Conservation (phyloP, 2,329 filamentous ascomycete species). For the Verticillium nubilum region DNA sequence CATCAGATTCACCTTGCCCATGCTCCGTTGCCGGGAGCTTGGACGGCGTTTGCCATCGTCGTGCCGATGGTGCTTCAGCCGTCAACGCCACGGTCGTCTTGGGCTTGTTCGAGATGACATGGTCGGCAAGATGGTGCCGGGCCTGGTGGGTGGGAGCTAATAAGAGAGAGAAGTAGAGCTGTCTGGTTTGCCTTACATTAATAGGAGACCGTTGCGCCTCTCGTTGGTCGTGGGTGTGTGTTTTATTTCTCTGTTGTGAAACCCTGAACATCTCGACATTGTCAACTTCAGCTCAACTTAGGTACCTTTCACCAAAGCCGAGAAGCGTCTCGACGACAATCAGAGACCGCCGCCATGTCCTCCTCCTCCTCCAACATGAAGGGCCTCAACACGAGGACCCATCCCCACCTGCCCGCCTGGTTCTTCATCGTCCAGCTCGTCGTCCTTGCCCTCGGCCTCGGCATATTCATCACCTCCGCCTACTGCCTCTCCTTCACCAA, state of each 20-base stretch:
- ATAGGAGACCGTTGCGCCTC: too few species aligned
- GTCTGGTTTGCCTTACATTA: background rate
- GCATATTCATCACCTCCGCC: constrained; percentile 32
- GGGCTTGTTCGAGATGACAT: background rate
- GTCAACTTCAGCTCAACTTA: too few species aligned
- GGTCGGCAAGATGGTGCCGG: background rate
- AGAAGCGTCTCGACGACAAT: background rate
- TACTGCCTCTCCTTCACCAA: constrained; percentile 21
- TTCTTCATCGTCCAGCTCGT: constrained; percentile 30
- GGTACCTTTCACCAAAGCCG: too few species aligned
- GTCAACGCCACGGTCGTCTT: background rate
- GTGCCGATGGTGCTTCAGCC: background rate
- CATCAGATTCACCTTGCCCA: too few species aligned
- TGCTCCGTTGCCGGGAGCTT: background rate
- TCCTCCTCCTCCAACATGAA: constrained; percentile 2
- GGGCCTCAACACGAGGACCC: constrained; percentile 30
- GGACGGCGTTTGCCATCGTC: background rate
- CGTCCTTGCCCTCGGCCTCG: constrained; percentile 32
- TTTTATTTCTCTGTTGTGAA: too few species aligned
- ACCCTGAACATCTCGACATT: background rate
- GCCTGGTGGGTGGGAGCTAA: background rate
- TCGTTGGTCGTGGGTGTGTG: too few species aligned
- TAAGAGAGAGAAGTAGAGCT: background rate
- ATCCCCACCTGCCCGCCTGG: constrained; percentile 28
- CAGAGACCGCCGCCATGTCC: background rate